These are phyloP conservation scores for Byssothecium circinans DNA, from an alignment of 2,329 filamentous ascomycete species.

Conservation along the genomic window DNA sequence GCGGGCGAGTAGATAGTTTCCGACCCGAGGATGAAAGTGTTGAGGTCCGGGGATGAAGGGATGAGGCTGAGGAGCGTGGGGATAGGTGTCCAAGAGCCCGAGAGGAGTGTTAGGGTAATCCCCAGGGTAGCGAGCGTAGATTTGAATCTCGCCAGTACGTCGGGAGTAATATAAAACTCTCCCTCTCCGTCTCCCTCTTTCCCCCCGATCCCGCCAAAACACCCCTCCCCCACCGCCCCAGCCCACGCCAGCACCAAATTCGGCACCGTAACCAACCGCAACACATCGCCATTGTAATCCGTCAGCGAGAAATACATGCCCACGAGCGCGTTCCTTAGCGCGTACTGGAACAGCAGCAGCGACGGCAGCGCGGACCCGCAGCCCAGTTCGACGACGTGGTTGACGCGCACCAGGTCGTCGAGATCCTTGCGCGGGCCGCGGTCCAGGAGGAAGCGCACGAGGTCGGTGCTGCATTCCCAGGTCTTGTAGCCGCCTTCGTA, in stretches of 20 bases:
- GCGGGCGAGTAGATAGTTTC: constrained; percentile 84
- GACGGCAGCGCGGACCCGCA: constrained; percentile 77
- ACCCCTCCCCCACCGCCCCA: constrained; percentile 13
- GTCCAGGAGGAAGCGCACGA: constrained; percentile 65
- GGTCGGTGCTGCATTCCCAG: constrained; percentile 82
- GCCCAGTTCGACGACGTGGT: constrained; percentile 65
- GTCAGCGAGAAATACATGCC: constrained; percentile 66
- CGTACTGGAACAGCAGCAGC: constrained; percentile 68
- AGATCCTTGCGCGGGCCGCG: constrained; percentile 53
- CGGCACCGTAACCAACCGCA: constrained; percentile 76
- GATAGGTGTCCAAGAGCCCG: constrained; percentile 69
- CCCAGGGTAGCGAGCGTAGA: constrained; percentile 52
- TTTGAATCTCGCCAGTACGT: constrained; percentile 62
- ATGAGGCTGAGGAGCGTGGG: constrained; percentile 63
- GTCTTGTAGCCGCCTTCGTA: constrained; percentile 90
- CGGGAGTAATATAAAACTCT: constrained; percentile 66
- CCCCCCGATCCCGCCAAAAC: constrained; percentile 10
- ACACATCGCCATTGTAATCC: constrained; percentile 78
- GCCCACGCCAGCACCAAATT: constrained; percentile 73
- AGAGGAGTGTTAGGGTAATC: constrained; percentile 67
- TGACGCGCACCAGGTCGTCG: constrained; percentile 52
- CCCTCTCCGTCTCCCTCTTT: constrained; percentile 33
- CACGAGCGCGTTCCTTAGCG: constrained; percentile 49
- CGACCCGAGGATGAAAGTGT: constrained; percentile 63
- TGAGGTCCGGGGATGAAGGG: constrained; percentile 41